Base-by-base conservation (phyloP, 2,329 filamentous ascomycete species). In the Alternaria viburni region DNA sequence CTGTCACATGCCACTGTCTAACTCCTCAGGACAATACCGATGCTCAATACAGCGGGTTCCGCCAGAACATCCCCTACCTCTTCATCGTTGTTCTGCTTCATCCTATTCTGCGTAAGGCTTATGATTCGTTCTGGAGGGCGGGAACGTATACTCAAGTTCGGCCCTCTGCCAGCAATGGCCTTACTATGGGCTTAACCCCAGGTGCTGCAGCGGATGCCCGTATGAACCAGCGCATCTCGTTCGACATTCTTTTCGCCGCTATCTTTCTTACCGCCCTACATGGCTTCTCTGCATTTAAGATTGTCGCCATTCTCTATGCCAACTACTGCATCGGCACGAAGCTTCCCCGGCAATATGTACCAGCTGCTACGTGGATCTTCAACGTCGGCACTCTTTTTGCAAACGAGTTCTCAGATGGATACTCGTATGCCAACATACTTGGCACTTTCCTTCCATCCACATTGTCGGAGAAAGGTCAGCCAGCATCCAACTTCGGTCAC, bases 341-440 rank as follows among this genome's bases (percentile, higher is more conserved):
- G 44, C 79, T 97, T 12, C 93, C 93, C 10, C 88, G 87, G 63
- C 82, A 85, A 26, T 90, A 90, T 69, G 83, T 97, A 1, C 93
- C 94, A 0, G 83, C 83, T 4, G 89, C 87, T 8, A 97, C 95
- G 0, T 99, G 96, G 96, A 79, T 88, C 4, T 98, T 97, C 84
- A 97, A 97, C 73, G 87, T 99, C 59, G 86, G 85, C 25, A 91
- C 90, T 5, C 83, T 99, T 36, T 98, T 99, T 75, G 89, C 93
- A 57, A 99, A 99, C 75, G 96, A 99, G 79, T 81, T 97, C 6
- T 89, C 85, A 55, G 82, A 86, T 51, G 96, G 96, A 4, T 99
- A 97, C 77, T 89, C 82, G 12, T 91, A 93, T 66, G 86, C 85
- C 13, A 83, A 84, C 21, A 84, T 97, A 6, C 88, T 89, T 2